A percentile compares a stretch with the other conserved stretches of the same genome.
Evolutionary conservation across 192 early-diverging fungal species (phyloP).

Genomic region (Backusella tuberculispora): DNA sequence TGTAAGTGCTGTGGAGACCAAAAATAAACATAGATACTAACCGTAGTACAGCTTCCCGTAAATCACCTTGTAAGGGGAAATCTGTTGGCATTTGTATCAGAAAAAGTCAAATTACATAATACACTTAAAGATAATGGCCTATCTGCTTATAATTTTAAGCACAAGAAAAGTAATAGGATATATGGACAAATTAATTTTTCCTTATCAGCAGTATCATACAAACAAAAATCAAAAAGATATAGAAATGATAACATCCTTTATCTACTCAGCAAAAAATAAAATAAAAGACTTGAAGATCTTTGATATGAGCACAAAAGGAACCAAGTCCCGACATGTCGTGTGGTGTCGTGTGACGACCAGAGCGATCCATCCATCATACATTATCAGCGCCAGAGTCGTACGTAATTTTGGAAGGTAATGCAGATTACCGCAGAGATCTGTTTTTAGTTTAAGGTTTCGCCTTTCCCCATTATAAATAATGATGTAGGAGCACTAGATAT

Average conservation of each 20-base stretch:
- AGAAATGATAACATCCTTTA: background rate
- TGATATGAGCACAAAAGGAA: constrained; percentile 76
- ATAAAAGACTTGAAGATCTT: constrained; percentile 83
- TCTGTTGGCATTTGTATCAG: background rate
- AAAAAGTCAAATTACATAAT: background rate
- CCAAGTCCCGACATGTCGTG: constrained; percentile 69
- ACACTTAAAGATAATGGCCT: background rate
- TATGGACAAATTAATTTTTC: background rate
- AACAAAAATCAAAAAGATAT: background rate
- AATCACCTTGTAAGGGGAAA: background rate
- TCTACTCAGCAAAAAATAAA: constrained; percentile 46
- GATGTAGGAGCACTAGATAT: background rate
- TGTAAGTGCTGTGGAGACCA: background rate
- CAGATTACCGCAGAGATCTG: background rate
- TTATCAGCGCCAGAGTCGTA: constrained; percentile 64
- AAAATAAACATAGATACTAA: background rate
- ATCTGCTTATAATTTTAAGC: background rate
- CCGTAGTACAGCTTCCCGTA: background rate
- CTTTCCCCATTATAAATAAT: constrained; percentile 8
- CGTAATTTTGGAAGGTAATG: constrained; percentile 75
- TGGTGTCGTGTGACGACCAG: constrained; percentile 86
- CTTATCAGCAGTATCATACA: background rate
- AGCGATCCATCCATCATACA: constrained; percentile 60
- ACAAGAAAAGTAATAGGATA: background rate
- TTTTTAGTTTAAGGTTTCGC: constrained; percentile 11